Evolutionary conservation across 2,329 filamentous ascomycete genomes (phyloP).

Genomic region (Aureobasidium sp.): DNA sequence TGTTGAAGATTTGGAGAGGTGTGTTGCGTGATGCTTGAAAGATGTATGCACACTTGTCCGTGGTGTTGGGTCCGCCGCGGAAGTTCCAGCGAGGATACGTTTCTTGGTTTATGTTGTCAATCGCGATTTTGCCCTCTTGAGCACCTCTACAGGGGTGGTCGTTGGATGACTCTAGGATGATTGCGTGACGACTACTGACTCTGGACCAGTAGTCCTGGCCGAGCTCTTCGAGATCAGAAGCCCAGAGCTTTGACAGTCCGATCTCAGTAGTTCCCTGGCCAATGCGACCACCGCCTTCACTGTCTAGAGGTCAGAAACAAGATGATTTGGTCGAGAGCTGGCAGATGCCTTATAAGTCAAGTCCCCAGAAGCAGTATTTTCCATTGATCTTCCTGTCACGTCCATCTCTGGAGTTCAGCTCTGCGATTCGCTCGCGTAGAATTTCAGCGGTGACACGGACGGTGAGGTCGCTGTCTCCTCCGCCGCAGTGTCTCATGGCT

Average conservation of each 20-base stretch:
- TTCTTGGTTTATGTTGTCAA: not conserved
- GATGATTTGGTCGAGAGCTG: not conserved
- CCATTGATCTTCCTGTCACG: not conserved
- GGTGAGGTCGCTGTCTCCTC: not conserved
- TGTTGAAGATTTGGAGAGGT: not conserved
- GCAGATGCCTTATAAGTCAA: not conserved
- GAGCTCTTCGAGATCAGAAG: not conserved
- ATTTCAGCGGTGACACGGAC: not conserved
- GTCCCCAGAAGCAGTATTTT: not conserved
- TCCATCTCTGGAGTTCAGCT: not conserved
- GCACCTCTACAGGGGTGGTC: not conserved
- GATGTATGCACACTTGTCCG: not conserved
- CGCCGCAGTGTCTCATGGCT: not conserved
- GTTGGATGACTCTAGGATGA: not conserved
- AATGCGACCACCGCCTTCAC: not conserved
- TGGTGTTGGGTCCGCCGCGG: not conserved
- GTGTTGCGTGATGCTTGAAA: too few relatives aligned
- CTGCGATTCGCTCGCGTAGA: not conserved
- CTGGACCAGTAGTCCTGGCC: not conserved
- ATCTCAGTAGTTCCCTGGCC: not conserved
- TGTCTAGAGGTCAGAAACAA: not conserved
- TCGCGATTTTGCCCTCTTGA: not conserved
- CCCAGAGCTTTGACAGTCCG: not conserved
- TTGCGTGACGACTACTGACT: not conserved
- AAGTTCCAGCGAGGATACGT: not conserved